Base-by-base conservation (phyloP, 805 yeast genomes). In the Kodamaea kakaduensis region DNA sequence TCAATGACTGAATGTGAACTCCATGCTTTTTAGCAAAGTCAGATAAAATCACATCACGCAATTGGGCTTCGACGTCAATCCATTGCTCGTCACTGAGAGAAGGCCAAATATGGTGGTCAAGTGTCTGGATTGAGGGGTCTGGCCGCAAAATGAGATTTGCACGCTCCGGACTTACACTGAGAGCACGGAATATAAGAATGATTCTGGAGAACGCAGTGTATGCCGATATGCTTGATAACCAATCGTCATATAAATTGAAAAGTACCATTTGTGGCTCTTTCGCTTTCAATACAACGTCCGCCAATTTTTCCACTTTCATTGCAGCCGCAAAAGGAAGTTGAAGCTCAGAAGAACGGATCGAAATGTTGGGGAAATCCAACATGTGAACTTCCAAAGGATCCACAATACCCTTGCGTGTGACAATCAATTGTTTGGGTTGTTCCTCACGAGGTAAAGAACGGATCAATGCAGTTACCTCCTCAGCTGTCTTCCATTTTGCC, bases 401-500 rank as follows among this genome's bases (percentile, higher is more conserved):
- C 40, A 84, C 52, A 71, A 93, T 82, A 9, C 95, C 94, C 50
- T 84, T 86, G 49, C 97, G 69, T 0, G 96, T 84, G 7, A 86
- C 89, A 52, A 93, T 84, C 41, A 93, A 64, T 58, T 89, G 96
- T 50, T 84, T 84, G 2, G 98, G 98, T 51, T 88, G 96, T 59
- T 93, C 96, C 50, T 90, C 97, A 36, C 78, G 71, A 1, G 97
- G 97, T 36, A 93, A 62, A 0, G 97, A 85, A 27, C 96, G 71
- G 13, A 93, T 74, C 44, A 93, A 65, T 0, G 95, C 95, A 10
- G 96, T 90, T 15, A 87, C 95, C 58, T 90, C 97, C 60, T 93
- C 99, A 0, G 98, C 97, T 1, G 97, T 81, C 56, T 90, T 93
- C 98, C 98, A 93, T 55, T 93, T 93, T 1, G 97, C 89, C 45